Evolutionary conservation across 2,329 filamentous ascomycete genomes (phyloP), one percentile per base, ranked within the genome.

Genomic region (Tympanopsis confertula): DNA sequence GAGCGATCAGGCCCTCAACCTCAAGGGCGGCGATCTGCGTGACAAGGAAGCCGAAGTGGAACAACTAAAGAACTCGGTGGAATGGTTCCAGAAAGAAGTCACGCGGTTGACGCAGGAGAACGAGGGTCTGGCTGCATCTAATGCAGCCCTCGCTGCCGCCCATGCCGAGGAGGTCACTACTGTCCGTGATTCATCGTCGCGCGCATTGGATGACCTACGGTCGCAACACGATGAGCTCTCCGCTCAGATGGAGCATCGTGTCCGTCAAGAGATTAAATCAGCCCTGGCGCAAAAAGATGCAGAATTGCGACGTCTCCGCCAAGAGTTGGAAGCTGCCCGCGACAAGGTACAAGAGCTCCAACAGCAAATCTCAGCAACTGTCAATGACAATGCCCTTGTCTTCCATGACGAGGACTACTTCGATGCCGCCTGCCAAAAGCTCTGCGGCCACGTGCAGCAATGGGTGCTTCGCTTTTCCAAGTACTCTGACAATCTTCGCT

Each of bases 401-500:
- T 69, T 87, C 43, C 77, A 76, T 46, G 87, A 95, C 53, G 88
- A 95, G 57, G 88, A 95, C 61, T 88, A 95, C 66, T 96, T 98
- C 54, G 87, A 95, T 52, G 78, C 78, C 50, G 84, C 88, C 30
- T 98, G 91, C 56, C 87, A 95, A 57, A 83, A 93, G 58, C 77
- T 98, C 33, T 98, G 87, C 61, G 84, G 89, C 48, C 88, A 95
- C 55, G 86, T 95, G 30, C 88, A 95, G 57, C 87, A 94, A 62
- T 98, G 91, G 91, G 87, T 98, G 37, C 66, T 95, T 47, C 85
- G 91, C 52, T 98, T 98, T 67, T 95, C 88, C 49, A 96, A 96
- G 57, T 91, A 93, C 61, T 96, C 88, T 36, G 89, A 96, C 60
- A 86, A 87, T 65, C 82, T 85, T 48, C 74, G 85, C 41, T 95